Evolutionary conservation across 139 green algal species (phyloP), one percentile per base, ranked within the genome.

Genomic region (Tetratostichococcus sp.): DNA sequence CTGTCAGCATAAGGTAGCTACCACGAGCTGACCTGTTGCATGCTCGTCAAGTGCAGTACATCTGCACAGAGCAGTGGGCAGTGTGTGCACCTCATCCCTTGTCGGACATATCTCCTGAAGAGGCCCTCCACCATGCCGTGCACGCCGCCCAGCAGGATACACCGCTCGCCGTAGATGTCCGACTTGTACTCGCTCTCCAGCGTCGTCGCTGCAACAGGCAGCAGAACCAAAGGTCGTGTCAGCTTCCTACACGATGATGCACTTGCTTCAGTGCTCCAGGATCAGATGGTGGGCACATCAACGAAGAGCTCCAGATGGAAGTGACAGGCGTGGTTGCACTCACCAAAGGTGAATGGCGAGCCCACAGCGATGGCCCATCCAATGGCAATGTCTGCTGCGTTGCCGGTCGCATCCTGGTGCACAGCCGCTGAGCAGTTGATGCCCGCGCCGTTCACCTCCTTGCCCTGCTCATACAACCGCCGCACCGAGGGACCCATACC

Each of bases 341-440:
- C 43, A 82, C 86, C 78, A 88, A 99, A 99, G 31, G 93, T 94
- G 83, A 99, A 99, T 69, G 96, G 96, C 0, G 96, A 94, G 69
- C 96, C 96, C 30, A 98, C 86, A 28, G 77, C 96, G 59, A 99
- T 84, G 19, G 96, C 94, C 96, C 96, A 99, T 31, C 96, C 96
- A 25, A 99, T 90, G 42, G 96, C 96, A 43, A 98, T 86, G 82
- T 99, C 95, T 43, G 89, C 94, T 43, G 96, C 96, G 32, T 72
- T 93, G 81, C 96, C 96, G 50, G 91, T 95, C 72, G 92, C 93
- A 81, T 99, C 95, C 93, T 99, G 96, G 82, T 99, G 95, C n/a
- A 99, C 87, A 43, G 95, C 96, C 79, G 98, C 98, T 32, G 95
- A 98, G 83, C 89, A 95, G 85, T 99, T 99, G 89, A 99, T 99